Base-by-base conservation (phyloP, 495 filamentous ascomycete genomes). In the Pyrenula aspistea region DNA sequence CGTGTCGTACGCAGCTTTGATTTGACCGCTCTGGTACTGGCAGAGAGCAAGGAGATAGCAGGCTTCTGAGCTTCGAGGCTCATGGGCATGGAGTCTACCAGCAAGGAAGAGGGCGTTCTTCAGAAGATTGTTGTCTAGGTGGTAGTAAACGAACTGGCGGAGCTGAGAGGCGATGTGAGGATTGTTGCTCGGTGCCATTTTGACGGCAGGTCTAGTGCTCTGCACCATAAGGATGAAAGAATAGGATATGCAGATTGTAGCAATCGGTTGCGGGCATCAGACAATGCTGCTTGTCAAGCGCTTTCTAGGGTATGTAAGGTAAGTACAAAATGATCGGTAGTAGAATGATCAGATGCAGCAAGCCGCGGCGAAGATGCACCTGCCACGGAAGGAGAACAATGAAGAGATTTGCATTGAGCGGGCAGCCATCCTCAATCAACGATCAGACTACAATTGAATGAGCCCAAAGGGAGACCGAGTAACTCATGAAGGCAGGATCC, bases 101-200 rank as follows among this genome's bases (percentile, higher is more conserved):
- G 93, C 86, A 48, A 95, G 84, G 71, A 97, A 97, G 24, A 95
- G 81, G 54, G 93, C 93, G 62, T 93, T 96, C 25, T 87, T 80
- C 61, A 86, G 76, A 24, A 91, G 78, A 62, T 91, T 85, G 62
- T 92, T 94, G 71, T 98, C 93, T 67, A 98, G 82, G 65, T 95
- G 84, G 71, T 97, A 95, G 70, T 90, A 87, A 58, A 97, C 83
- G 54, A 89, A 77, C 65, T 93, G 87, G 65, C 86, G 81, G 61
- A 97, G 74, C 70, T 95, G 87, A 67, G 76, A 75, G 48, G 85
- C 75, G 61, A 91, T 77, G 66, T 84, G 77, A 19, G 78, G 67
- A 60, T 77, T 81, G 25, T 80, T 80, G 21, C 71, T 73, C 8
- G 88, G 84, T 56, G 87, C 79, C 90, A 94, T 94, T 42, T 42